A percentile compares a stretch with the other conserved stretches of the same genome.
Evolutionary conservation across 768 basidiomycete species (phyloP).

Genomic region (Podaxis sp.): DNA sequence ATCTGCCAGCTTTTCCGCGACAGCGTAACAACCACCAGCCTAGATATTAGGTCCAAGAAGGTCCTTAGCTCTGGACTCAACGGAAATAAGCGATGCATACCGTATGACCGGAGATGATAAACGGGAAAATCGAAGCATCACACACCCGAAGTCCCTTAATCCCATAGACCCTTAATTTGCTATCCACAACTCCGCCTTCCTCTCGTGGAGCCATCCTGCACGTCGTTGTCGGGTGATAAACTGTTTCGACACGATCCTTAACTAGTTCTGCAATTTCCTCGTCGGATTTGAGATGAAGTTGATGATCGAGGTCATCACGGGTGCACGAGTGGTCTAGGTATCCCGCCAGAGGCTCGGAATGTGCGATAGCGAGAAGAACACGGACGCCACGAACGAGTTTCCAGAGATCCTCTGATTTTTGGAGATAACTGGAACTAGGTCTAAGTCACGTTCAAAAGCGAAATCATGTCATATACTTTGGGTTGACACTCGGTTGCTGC

Average conservation of each 20-base stretch:
- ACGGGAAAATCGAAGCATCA: constrained; percentile 45
- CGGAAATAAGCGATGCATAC: constrained; percentile 20
- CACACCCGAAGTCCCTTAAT: constrained; percentile 39
- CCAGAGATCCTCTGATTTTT: constrained; percentile 34
- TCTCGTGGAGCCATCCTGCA: constrained; percentile 42
- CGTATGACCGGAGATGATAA: constrained; percentile 43
- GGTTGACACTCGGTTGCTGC: constrained; percentile 38
- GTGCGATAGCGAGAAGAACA: constrained; percentile 33
- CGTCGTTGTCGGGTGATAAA: constrained; percentile 43
- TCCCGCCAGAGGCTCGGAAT: constrained; percentile 33
- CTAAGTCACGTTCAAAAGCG: background rate
- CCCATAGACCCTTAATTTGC: constrained; percentile 34
- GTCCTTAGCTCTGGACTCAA: too few relatives aligned
- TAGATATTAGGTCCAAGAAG: background rate
- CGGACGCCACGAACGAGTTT: constrained; percentile 40
- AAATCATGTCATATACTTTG: constrained; percentile 27
- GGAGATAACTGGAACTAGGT: constrained; percentile 30
- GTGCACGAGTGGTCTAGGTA: constrained; percentile 30
- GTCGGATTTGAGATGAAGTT: constrained; percentile 31
- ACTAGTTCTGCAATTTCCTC: constrained; percentile 38
- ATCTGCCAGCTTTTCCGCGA: constrained; percentile 29
- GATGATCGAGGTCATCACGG: constrained; percentile 35
- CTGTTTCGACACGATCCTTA: constrained; percentile 38
- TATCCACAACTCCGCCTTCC: constrained; percentile 36
- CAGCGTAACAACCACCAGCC: constrained; percentile 28